Evolutionary conservation across 2,329 filamentous ascomycete genomes (phyloP).

Genomic region (Claviceps pazoutovae): DNA sequence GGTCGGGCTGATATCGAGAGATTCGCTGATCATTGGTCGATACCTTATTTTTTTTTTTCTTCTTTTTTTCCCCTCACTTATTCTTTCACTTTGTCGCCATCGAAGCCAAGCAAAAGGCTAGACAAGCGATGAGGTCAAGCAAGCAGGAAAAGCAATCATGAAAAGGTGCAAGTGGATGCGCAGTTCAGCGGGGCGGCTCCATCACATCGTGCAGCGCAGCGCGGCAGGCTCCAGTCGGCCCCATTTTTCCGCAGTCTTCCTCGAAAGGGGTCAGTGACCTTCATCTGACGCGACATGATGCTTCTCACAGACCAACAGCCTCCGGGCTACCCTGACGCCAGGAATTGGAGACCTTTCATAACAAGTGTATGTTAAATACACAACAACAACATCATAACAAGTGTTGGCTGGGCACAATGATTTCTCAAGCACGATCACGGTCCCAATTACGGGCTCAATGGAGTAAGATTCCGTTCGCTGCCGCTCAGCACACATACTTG

Average conservation of each 20-base stretch:
- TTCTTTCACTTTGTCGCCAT: too few relatives aligned
- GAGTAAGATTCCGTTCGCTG: too few relatives aligned
- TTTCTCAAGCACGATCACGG: too few relatives aligned
- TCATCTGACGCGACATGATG: background rate
- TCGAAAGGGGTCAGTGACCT: background rate
- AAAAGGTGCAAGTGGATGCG: background rate
- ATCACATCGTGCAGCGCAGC: background rate
- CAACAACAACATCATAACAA: too few relatives aligned
- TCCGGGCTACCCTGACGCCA: too few relatives aligned
- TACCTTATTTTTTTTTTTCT: background rate
- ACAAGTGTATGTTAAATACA: too few relatives aligned
- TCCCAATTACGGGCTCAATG: too few relatives aligned
- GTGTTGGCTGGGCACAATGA: too few relatives aligned
- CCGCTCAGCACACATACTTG: too few relatives aligned
- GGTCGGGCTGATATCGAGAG: background rate
- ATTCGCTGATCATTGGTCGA: background rate
- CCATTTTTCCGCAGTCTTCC: background rate
- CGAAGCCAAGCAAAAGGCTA: background rate
- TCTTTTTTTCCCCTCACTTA: background rate
- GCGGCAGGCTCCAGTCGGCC: too few relatives aligned
- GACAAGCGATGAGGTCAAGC: background rate
- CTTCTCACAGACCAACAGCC: background rate
- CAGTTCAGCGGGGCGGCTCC: constrained; percentile 2
- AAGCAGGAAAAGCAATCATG: background rate
- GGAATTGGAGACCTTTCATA: too few relatives aligned